Conservation (phyloP, 2,329 filamentous ascomycete genomes). For the Aspergillus vadensis region DNA sequence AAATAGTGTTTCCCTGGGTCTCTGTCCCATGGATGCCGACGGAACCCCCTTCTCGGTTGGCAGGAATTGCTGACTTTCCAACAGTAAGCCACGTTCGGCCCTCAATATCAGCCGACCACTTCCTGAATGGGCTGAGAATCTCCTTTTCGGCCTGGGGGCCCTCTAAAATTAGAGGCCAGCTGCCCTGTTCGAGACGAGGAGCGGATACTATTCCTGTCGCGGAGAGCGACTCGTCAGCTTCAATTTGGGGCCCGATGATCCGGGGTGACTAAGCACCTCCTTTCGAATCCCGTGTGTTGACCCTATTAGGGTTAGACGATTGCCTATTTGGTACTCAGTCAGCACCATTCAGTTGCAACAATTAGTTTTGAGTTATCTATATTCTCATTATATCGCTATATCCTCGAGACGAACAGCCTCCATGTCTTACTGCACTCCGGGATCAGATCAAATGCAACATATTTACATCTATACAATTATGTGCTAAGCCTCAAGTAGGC, state of each 20-base stretch:
- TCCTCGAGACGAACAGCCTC: no score
- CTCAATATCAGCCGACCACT: not conserved
- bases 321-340: not conserved
- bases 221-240: constrained; percentile 10
- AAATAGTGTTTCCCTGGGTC: constrained; percentile 23
- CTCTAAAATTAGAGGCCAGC: constrained; percentile 3
- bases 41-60: constrained; percentile 10
- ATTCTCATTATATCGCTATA: no score
- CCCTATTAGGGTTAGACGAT: not conserved
- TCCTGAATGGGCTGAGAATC: not conserved
- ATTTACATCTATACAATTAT: not conserved
- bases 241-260: constrained; percentile 1
- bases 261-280: not conserved
- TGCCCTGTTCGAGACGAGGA: not conserved
- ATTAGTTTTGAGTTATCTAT: no score
- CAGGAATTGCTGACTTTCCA: not conserved
- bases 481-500: not conserved
- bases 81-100: not conserved
- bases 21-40: constrained; percentile 15
- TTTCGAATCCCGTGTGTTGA: not conserved
- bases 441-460: not conserved
- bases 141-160: not conserved
- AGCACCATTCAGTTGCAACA: not conserved
- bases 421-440: not conserved
- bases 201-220: constrained; percentile 8